Evolutionary conservation across 768 basidiomycete species (phyloP), one percentile per base, ranked within the genome.

Genomic region (Cyclocybe cylindracea): DNA sequence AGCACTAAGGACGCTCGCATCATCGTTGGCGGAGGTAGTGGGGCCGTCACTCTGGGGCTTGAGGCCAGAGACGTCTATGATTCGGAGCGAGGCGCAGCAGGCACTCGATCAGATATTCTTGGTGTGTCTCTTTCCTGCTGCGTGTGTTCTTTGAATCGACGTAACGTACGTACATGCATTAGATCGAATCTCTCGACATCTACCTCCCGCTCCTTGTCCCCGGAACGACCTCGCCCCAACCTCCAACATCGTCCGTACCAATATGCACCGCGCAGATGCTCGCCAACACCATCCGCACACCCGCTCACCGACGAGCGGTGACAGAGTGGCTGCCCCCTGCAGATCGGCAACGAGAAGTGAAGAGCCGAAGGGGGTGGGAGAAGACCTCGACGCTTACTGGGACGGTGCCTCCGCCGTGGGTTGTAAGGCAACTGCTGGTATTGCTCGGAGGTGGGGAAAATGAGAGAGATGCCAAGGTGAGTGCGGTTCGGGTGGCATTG

Each of bases 21-120:
- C 73, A 3, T 79, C 86, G 1, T 67, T 86, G 34, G 79, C 90
- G 5, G 88, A 91, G 39, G 73, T 82, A 1, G 79, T 87, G 0
- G 89, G 88, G 0, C 87, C 89, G 0, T 80, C 84, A 0, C 78
- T 80, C 40, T 89, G 86, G 77, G 88, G 86, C 1, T 71, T 91
- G 7, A 53, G 70, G 5, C 73, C 77, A 7, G 75, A 77, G 18
- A 68, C 77, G 1, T 68, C 72, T 1, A 65, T 68, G 3, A 66
- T 80, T 3, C 68, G 75, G 11, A 63, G 66, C 11, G 80, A 84
- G 19, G 85, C 86, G 2, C 79, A 78, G 52, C 67, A 75, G 3
- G 82, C 86, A 0, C 66, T 90, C 9, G 78, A 82, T 31, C 76
- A 75, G 54, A 67, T 89, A 3, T 86, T 90, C 57, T 75, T 84